Evolutionary conservation across 352 stramenopile genomes (phyloP).

Genomic region (Thalassiosira livingstoniorum): DNA sequence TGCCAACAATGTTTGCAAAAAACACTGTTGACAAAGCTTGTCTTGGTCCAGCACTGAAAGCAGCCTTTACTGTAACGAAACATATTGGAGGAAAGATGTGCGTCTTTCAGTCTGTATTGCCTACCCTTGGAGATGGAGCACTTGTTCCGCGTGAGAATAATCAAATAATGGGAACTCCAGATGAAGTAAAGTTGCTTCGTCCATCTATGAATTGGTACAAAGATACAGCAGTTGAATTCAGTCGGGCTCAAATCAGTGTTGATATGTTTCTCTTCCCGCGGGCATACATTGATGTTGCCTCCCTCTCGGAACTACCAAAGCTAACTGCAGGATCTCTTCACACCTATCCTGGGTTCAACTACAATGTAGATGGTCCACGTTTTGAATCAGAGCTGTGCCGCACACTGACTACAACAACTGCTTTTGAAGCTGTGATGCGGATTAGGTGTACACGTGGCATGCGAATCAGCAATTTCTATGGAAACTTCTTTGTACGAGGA

Average conservation of each 20-base stretch:
- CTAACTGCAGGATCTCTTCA: constrained; percentile 96
- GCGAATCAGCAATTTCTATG: constrained; percentile 98
- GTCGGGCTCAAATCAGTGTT: constrained; percentile 98
- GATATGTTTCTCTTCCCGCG: constrained; percentile 96
- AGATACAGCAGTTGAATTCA: constrained; percentile 95
- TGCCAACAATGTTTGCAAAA: constrained; percentile 92
- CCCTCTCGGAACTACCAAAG: constrained; percentile 93
- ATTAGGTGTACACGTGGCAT: constrained; percentile 97
- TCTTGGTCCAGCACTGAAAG: constrained; percentile 91
- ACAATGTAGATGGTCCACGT: constrained; percentile 90
- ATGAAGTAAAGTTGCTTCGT: constrained; percentile 76
- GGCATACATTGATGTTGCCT: constrained; percentile 97
- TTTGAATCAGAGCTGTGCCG: constrained; percentile 94
- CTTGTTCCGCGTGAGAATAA: constrained; percentile 89
- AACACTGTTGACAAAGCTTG: constrained; percentile 77
- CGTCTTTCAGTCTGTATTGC: constrained; percentile 87
- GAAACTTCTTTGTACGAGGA: constrained; percentile 98
- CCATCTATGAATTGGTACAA: constrained; percentile 84
- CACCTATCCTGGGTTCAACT: constrained; percentile 96
- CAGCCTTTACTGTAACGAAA: constrained; percentile 97
- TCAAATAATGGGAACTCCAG: constrained; percentile 84
- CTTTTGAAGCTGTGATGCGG: constrained; percentile 96
- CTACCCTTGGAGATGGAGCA: constrained; percentile 86
- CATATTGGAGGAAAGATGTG: constrained; percentile 89
- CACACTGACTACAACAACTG: constrained; percentile 92